Evolutionary conservation across 1,284 basidiomycete genomes (phyloP).

Genomic region (Ganoderma lingzhi): DNA sequence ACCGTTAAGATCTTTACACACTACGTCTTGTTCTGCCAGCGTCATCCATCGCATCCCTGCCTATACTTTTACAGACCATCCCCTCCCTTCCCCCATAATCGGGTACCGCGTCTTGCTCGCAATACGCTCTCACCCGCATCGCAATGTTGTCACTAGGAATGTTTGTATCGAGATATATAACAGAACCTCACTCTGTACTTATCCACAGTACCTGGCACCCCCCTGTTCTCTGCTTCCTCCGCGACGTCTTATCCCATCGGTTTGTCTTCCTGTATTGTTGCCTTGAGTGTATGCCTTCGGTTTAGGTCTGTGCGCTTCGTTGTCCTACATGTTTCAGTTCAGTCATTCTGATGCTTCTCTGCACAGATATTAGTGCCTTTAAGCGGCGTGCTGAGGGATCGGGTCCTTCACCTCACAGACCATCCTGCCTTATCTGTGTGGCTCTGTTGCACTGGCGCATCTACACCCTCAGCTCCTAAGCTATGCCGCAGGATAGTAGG

Average conservation of each 20-base stretch:
- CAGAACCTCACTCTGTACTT: constrained; percentile 16
- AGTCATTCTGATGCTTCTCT: not conserved
- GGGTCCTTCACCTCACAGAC: not conserved
- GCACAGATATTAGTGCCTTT: not conserved
- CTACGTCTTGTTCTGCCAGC: constrained; percentile 2
- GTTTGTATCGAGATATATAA: constrained; percentile 31
- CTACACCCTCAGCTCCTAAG: not conserved
- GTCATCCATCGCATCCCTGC: not conserved
- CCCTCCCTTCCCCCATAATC: constrained; percentile 1
- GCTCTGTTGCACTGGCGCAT: not conserved
- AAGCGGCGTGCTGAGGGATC: not conserved
- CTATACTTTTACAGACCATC: constrained; percentile 7
- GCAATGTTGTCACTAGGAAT: constrained; percentile 30
- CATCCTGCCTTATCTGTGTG: not conserved
- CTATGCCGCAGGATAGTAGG: not conserved
- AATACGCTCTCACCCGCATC: constrained; percentile 12
- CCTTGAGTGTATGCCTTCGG: not conserved
- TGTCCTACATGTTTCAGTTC: not conserved
- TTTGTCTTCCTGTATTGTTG: not conserved
- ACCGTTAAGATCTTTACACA: not conserved
- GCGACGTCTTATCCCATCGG: not conserved
- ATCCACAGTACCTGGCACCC: constrained; percentile 4
- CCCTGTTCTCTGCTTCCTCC: not conserved
- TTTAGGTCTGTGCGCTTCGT: not conserved
- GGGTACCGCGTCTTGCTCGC: not conserved